These are phyloP conservation scores for Brassica cretica DNA, from an alignment of 345 rosid species.

Conservation along the genomic window DNA sequence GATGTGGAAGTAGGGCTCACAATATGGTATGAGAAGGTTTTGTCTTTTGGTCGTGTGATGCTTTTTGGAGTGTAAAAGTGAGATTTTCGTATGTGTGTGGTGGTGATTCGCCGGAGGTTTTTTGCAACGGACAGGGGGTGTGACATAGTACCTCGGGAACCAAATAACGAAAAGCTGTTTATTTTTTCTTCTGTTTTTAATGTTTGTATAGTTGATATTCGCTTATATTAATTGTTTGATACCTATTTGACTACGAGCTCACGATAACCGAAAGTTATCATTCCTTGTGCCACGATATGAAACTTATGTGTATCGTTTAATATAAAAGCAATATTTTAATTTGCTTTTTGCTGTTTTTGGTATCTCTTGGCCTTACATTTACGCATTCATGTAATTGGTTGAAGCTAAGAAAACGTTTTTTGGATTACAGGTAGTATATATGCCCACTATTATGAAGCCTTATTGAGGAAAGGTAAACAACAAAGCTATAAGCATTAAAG, in stretches of 20 bases:
- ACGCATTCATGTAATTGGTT: constrained; percentile 38
- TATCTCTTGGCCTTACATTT: constrained; percentile 40
- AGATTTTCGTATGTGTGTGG: constrained; percentile 32
- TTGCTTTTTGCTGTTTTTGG: constrained; percentile 32
- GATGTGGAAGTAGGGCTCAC: constrained; percentile 37
- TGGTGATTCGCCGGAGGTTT: constrained; percentile 32
- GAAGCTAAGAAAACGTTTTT: constrained; percentile 1
- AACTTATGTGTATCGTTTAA: constrained; percentile 5
- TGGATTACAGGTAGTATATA: not conserved
- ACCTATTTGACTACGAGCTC: constrained; percentile 26
- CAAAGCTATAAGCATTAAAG: not conserved
- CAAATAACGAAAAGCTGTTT: not conserved
- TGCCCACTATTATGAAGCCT: not conserved
- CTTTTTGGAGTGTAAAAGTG: constrained; percentile 21
- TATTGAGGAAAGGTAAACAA: not conserved
- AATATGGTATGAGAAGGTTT: constrained; percentile 27
- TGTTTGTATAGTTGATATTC: constrained; percentile 36
- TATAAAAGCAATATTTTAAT: not conserved
- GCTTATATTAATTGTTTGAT: constrained; percentile 24
- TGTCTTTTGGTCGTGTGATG: constrained; percentile 1
- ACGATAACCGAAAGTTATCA: constrained; percentile 36
- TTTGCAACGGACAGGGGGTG: constrained; percentile 37
- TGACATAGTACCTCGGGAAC: constrained; percentile 9
- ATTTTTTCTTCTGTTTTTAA: not conserved
- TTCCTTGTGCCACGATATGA: constrained; percentile 37